Base-by-base conservation (phyloP, 2,329 filamentous ascomycete genomes). In the Didymella arachidicola region DNA sequence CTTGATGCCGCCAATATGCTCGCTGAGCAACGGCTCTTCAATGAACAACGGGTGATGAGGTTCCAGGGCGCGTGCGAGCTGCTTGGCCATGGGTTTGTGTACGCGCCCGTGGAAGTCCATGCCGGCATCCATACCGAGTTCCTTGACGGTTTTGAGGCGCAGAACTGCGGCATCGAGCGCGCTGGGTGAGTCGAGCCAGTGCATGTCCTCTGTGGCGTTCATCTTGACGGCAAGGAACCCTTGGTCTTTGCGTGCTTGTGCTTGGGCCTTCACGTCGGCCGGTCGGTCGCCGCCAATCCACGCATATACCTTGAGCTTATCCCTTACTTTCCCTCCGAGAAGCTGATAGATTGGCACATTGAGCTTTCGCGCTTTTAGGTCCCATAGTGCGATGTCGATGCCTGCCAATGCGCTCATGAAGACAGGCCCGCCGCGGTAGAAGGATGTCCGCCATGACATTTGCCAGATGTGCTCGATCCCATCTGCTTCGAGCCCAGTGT, bases 401-500 rank as follows among this genome's bases (percentile, higher is more conserved):
- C 91, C 91, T 0, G 89, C 86, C 16, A 93, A 77, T 0, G 90
- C 91, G 64, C 87, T 90, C 89, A 93, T 93, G 64, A 93, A 88
- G 10, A 93, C 90, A 0, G 90, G 89, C 0, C 90, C 91, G 2
- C 90, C 90, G 27, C 91, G 83, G 74, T 93, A 93, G 75, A 93
- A 94, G 0, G 86, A 86, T 41, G 71, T 72, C 41, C 90, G 83
- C 84, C 87, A 93, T 26, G 86, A 85, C 63, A 84, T 83, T 72
- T 92, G 90, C 91, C 91, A 93, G 57, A 93, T 89, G 62, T 92
- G 87, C 71, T 93, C 90, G 63, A 93, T 93, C 47, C 92, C 86
- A 70, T 92, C 87, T 30, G 90, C 90, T 69, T 92, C 89, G 64
- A 87, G 82, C 0, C 89, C 89, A 4, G 84, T 77, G 53, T 89